These are phyloP conservation scores for Kodamaea laetipori DNA, from an alignment of 805 yeast genomes.

Conservation along the genomic window DNA sequence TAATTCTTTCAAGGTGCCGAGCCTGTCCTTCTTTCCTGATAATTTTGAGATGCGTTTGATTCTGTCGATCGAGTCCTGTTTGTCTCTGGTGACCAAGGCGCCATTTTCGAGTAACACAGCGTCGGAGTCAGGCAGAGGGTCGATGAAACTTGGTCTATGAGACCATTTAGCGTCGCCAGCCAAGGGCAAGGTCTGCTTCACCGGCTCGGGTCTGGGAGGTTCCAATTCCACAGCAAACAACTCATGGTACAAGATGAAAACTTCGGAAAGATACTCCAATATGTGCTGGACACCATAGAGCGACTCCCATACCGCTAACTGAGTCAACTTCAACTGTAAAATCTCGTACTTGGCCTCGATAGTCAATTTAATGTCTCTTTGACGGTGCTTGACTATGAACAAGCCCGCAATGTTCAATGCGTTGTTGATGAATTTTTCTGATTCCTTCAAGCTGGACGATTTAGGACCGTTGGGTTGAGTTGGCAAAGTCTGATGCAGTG, in stretches of 20 bases:
- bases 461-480: conserved; percentile 10
- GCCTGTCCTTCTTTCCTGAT: conserved; percentile 8
- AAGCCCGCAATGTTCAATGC: conserved; percentile 48
- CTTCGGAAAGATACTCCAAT: conserved; percentile 63
- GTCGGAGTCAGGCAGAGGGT: conserved; percentile 12
- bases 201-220: conserved; percentile 12
- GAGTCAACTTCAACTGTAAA: conserved; percentile 72
- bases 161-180: conserved; percentile 33
- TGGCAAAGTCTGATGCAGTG: conserved; percentile 5
- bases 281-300: conserved; percentile 58
- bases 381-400: conserved; percentile 31
- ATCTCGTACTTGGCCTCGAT: conserved; percentile 48
- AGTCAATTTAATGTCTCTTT: conserved; percentile 27
- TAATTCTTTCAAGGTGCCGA: conserved; percentile 10
- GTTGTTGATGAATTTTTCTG: conserved; percentile 57
- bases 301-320: conserved; percentile 66
- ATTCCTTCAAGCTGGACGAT: conserved; percentile 34
- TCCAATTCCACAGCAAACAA: conserved; percentile 43
- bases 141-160: conserved; percentile 13
- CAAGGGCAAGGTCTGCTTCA: conserved; percentile 38
- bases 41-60: conserved; percentile 21
- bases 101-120: conserved; percentile 11
- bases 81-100: conserved; percentile 12
- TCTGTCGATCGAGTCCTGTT: conserved; percentile 21
- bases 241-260: conserved; percentile 58